These are phyloP conservation scores for Amylostereum areolatum DNA, from an alignment of 1,284 basidiomycete genomes.

Conservation along the genomic window DNA sequence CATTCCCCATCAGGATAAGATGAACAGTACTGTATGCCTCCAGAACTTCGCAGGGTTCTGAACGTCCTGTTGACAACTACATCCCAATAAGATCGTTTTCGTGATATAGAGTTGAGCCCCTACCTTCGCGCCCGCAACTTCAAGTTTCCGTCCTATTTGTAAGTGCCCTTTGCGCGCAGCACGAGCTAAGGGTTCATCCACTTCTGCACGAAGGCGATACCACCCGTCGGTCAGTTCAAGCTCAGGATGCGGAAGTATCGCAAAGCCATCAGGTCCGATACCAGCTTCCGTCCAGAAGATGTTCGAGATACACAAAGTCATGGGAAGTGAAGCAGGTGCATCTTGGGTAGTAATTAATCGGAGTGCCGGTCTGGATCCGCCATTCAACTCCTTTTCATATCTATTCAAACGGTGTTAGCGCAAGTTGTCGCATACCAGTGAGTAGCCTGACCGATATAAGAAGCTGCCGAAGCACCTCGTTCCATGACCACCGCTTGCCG, in stretches of 20 bases:
- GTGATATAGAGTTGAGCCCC: conserved; percentile 17
- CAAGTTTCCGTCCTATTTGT: conserved; percentile 78
- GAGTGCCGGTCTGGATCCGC: conserved; percentile 75
- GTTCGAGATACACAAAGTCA: conserved; percentile 81
- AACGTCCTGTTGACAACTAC: conserved; percentile 64
- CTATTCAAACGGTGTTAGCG: conserved; percentile 31
- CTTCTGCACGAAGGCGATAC: conserved; percentile 78
- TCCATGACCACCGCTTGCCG: conserved; percentile 70
- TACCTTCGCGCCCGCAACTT: conserved; percentile 76
- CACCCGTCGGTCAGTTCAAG: conserved; percentile 94
- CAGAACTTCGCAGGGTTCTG: conserved; percentile 80
- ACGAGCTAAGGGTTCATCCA: conserved; percentile 69
- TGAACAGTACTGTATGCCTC: conserved; percentile 70
- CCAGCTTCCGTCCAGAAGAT: conserved; percentile 47
- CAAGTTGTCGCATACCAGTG: not conserved
- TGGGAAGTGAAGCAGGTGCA: conserved; percentile 62
- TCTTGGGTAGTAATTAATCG: conserved; percentile 76
- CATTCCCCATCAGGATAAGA: conserved; percentile 77
- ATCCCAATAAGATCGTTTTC: conserved; percentile 2
- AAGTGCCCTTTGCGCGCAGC: conserved; percentile 68
- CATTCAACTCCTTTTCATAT: conserved; percentile 86
- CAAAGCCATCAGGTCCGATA: conserved; percentile 33
- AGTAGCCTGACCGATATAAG: conserved; percentile 66
- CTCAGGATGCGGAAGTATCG: conserved; percentile 39
- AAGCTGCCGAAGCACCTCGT: conserved; percentile 76